Base-by-base conservation (phyloP, 2,329 filamentous ascomycete genomes). In the Pseudonectria foliicola region DNA sequence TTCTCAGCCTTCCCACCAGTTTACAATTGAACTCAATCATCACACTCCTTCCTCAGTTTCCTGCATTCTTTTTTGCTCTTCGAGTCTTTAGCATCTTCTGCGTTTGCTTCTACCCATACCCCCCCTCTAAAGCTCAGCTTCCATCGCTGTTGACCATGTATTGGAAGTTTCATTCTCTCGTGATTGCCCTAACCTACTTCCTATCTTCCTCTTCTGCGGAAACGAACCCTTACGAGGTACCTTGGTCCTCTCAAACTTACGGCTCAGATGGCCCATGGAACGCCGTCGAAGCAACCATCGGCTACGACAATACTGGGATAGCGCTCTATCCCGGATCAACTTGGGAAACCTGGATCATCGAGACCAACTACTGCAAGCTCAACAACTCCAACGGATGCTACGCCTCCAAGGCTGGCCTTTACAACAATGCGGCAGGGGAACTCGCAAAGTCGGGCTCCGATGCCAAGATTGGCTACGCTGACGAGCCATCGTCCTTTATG, bases 231-330 rank as follows among this genome's bases (percentile, higher is more conserved):
- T 21, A 26, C 14, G 13, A 40, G 14, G 34, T 31, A n/a, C 13
- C 29, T 16, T 39, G 33, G 56, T 56, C 53, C 15, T 42, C 39
- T 10, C 38, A 36, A 13, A 48, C 42, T 2, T 58, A 49, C 35
- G 58, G 57, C 3, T 56, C 57, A 8, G 59, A 62, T 16, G 59
- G 59, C 5, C 59, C 58, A 6, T 61, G 58, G 57, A 48, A 50
- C 7, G 55, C 55, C n/a, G 23, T 39, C 10, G 8, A 14, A 6
- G 40, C 59, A 13, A 44, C 51, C 18, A 44, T 56, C 13, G 50
- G 37, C 7, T 7, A 55, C 13, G 48, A 49, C 16, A 34, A 44
- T 26, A 45, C 52, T 14, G 46, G 35, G 14, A 44, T 59, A 35
- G 38, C 49, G 11, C 25, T 61, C 15, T 59, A 50, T 33, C 55